Conservation (phyloP, 1,284 basidiomycete genomes). For the Flammula alnicola region DNA sequence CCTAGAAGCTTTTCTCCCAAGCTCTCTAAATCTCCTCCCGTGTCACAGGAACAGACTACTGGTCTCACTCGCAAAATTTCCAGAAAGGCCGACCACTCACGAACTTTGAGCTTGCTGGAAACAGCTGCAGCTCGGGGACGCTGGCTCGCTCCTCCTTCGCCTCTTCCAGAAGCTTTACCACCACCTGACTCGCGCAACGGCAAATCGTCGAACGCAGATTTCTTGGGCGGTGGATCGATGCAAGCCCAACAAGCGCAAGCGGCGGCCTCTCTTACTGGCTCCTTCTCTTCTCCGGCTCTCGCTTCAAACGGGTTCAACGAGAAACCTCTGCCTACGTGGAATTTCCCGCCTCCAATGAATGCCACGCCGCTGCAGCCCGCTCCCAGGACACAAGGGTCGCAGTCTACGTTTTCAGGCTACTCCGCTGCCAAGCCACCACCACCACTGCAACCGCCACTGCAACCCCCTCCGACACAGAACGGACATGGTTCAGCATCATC, state of each 20-base stretch:
- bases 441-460: conserved; percentile 12
- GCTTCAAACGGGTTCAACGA: background rate
- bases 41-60: conserved; percentile 23
- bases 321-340: conserved; percentile 15
- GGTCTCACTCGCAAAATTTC: conserved; percentile 31
- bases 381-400: conserved; percentile 3
- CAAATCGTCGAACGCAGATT: conserved; percentile 14
- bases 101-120: conserved; percentile 60
- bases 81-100: conserved; percentile 49
- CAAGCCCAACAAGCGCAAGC: conserved; percentile 30
- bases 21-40: conserved; percentile 6
- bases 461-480: conserved; percentile 6
- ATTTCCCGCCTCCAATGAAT: conserved; percentile 21
- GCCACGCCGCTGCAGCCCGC: conserved; percentile 7
- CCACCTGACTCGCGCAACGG: conserved; percentile 38
- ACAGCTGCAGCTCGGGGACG: conserved; percentile 56
- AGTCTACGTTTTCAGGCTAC: background rate
- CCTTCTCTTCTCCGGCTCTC: conserved; percentile 17
- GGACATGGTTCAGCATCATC: conserved; percentile 11
- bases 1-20: conserved; percentile 1
- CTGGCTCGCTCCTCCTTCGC: conserved; percentile 68
- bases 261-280: conserved; percentile 19
- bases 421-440: conserved; percentile 1
- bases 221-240: conserved; percentile 23
- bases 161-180: conserved; percentile 48